Evolutionary conservation across 2,329 filamentous ascomycete species (phyloP), one percentile per base, ranked within the genome.

Genomic region (Pseudocercospora vitis): DNA sequence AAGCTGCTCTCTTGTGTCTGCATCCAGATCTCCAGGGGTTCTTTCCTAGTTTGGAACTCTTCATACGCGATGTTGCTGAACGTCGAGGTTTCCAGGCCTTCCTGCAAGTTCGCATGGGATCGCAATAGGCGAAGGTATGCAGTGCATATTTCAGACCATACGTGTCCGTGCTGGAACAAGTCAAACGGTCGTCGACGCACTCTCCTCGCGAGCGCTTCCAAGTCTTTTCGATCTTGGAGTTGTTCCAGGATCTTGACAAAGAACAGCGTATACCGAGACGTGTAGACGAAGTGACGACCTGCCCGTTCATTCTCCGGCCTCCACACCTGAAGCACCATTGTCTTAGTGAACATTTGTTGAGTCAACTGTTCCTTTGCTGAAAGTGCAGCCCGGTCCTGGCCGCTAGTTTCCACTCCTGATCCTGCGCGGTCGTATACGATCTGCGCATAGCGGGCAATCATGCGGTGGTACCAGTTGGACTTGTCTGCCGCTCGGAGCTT

Each of bases 241-340:
- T 89, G 81, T 35, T 87, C 82, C 5, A 96, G 77, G 6, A 96
- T 76, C 50, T 81, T 79, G 9, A 89, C 83, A 71, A 95, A 89
- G 66, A 94, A 94, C 14, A 85, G 84, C 1, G 90, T 87, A 65
- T 96, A 96, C 58, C 88, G 85, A 45, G 89, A 85, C 0, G 90
- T 96, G 69, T 94, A 96, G 31, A 96, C 90, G 65, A 95, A 94
- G 69, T 96, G 91, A 14, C 91, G 83, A 0, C 91, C 91, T 0
- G 90, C 78, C 18, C 86, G 78, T 69, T 96, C 91, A 42, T 88
- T 85, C 61, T 96, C 91, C 31, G 91, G 94, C 63, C 91, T 92
- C 91, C 91, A 96, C 3, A 96, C 90, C 66, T 95, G 92, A 70
- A 96, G 85, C 1, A 88, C 86, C 86, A 95, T 95, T 0, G 90